Evolutionary conservation across 768 basidiomycete species (phyloP), one percentile per base, ranked within the genome.

Genomic region (Rossbeevera mucosa): DNA sequence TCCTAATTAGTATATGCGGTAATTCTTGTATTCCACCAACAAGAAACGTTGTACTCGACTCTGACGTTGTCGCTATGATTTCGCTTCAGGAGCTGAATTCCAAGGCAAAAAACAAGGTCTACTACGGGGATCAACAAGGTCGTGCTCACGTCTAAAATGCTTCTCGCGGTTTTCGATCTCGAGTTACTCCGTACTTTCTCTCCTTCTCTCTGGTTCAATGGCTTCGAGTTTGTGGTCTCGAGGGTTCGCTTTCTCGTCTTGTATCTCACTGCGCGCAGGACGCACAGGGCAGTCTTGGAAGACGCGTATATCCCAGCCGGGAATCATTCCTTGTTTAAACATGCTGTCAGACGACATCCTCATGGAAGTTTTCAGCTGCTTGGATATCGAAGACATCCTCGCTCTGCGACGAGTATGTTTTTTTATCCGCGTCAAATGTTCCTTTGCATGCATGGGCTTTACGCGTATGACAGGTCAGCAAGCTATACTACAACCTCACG

Each of bases 401-500:
- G 58, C 62, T 13, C 41, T 76, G 53, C 70, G 74, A 49, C 60
- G 53, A 51, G 74, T 76, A 54, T 29, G 71, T 64, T 3, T 41
- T 14, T 25, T 44, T 5, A 36, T 14, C 25, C 50, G 11, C 38
- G 9, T 16, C 11, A 16, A 16, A 16, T 16, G 22, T 20, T 5
- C 16, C 28, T 28, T 30, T 1, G 11, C 29, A 20, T 40, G 20
- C 28, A 42, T 22, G 42, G 36, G 48, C 25, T 42, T 59, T 1
- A 51, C 41, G 30, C 20, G 8, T 22, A 42, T 22, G 7, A 26
- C 26, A 85, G 86, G 79, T 81, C 26, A 80, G 75, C 71, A 82
- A 75, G 58, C 62, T 75, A 4, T 81, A 82, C 58, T 85, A 79
- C 59, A 65, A 81, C 26, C 72, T 88, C 52, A 85, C 84, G 0